These are phyloP conservation scores for Colletotrichum tofieldiae DNA, from an alignment of 2,329 filamentous ascomycete species.

Conservation along the genomic window DNA sequence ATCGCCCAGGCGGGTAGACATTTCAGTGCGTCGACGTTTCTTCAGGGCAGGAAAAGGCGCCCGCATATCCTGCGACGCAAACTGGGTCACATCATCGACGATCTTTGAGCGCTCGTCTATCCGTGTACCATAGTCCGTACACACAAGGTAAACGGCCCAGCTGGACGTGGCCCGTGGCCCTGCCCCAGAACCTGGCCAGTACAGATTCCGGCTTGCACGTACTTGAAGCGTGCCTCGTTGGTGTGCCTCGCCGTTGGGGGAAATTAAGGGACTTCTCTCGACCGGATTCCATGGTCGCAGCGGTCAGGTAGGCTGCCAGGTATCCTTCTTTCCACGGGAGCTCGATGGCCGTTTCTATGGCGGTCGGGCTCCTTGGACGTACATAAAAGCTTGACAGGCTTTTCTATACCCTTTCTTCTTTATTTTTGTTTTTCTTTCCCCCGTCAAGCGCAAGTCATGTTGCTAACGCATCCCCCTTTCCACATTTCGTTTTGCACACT, in stretches of 20 bases:
- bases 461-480: neutral
- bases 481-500: neutral
- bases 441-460: neutral
- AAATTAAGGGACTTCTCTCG: neutral
- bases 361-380: neutral
- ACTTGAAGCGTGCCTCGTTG: neutral
- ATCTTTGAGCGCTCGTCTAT: neutral
- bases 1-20: too few relatives aligned
- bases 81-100: neutral
- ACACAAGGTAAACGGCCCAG: too few relatives aligned
- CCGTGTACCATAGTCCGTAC: neutral
- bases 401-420: neutral
- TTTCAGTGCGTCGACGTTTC: fast-evolving
- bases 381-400: neutral
- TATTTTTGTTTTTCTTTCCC: neutral
- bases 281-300: neutral
- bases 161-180: neutral
- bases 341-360: neutral
- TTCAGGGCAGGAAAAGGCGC: too few relatives aligned
- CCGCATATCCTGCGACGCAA: too few relatives aligned
- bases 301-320: neutral
- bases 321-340: neutral
- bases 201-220: neutral
- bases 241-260: neutral
- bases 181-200: neutral